phyloP scores from a whole-genome alignment of 1,284 basidiomycete species.

The Ustilago shanxiensis region DNA sequence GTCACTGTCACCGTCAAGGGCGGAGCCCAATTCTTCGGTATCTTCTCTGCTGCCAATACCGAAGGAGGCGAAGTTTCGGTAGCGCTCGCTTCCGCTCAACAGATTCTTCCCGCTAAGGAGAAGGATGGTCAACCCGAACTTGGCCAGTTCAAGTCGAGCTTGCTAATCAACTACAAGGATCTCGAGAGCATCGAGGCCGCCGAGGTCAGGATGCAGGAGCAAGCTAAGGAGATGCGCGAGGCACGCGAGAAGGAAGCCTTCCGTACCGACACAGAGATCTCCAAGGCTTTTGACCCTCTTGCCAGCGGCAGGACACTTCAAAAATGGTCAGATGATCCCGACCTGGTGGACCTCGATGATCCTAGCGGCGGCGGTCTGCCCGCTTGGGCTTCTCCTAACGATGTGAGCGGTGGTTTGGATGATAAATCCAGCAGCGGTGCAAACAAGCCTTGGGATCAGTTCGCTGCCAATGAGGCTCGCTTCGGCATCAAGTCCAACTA shows the following conservation, averaged over 20 bases:
- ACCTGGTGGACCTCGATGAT: conserved; percentile 47
- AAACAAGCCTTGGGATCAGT: conserved; percentile 86
- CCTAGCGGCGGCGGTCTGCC: conserved; percentile 27
- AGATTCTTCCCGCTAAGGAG: conserved; percentile 42
- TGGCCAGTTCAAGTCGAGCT: conserved; percentile 50
- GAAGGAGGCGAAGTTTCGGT: conserved; percentile 57
- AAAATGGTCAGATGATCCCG: conserved; percentile 63
- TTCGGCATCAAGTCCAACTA: conserved; percentile 93
- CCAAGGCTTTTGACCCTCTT: conserved; percentile 52
- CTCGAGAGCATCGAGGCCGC: conserved; percentile 54
- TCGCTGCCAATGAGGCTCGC: conserved; percentile 89
- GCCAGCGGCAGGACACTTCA: conserved; percentile 55
- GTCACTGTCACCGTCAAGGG: conserved; percentile 58
- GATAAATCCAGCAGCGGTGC: conserved; percentile 5
- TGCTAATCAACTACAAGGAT: conserved; percentile 58
- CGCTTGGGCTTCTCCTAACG: conserved; percentile 36
- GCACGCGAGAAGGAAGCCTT: conserved; percentile 57
- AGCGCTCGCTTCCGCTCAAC: conserved; percentile 57
- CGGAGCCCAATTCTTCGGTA: conserved; percentile 62
- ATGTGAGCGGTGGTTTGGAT: conserved; percentile 23
- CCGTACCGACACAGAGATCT: conserved; percentile 65
- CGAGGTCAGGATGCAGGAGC: conserved; percentile 57
- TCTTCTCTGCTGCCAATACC: conserved; percentile 58
- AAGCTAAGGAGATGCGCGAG: conserved; percentile 49
- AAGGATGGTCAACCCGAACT: conserved; percentile 30